phyloP scores from a whole-genome alignment of 2,329 filamentous ascomycete species.

The Fusarium udum region DNA sequence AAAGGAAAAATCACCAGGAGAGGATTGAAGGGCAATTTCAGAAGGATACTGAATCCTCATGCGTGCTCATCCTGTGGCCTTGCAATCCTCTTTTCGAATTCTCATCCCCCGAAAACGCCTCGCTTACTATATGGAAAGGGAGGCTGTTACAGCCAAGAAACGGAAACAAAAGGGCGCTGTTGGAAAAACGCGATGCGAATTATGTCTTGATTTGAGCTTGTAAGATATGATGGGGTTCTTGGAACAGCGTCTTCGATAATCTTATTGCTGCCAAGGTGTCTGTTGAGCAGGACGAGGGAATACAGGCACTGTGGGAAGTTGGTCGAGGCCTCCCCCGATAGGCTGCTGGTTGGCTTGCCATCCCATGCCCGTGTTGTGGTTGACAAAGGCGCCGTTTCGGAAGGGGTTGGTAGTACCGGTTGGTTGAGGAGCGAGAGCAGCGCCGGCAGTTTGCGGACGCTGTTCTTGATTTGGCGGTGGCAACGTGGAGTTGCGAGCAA shows the following conservation, averaged over 20 bases:
- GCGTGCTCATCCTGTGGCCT: slow-evolving; percentile 12
- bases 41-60: not conserved
- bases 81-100: slow-evolving; percentile 37
- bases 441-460: slow-evolving; percentile 57
- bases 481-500: slow-evolving; percentile 56
- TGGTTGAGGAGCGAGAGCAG: slow-evolving; percentile 73
- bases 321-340: slow-evolving; percentile 83
- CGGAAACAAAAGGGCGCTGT: slow-evolving; percentile 16
- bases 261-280: slow-evolving; percentile 67
- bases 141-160: slow-evolving; percentile 38
- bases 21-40: slow-evolving; percentile 10
- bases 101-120: slow-evolving; percentile 46
- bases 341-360: slow-evolving; percentile 85
- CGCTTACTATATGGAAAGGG: slow-evolving; percentile 46
- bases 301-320: slow-evolving; percentile 80
- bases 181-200: slow-evolving; percentile 6
- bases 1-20: slow-evolving; percentile 28
- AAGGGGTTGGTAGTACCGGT: slow-evolving; percentile 96
- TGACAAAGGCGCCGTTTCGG: slow-evolving; percentile 88
- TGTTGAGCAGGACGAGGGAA: slow-evolving; percentile 83
- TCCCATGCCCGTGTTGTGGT: slow-evolving; percentile 85
- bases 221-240: not conserved
- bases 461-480: slow-evolving; percentile 49
- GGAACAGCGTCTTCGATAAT: not conserved
- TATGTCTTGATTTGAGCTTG: slow-evolving; percentile 10